Percentiles rank a stretch among this genome's conserved stretches.
These are phyloP conservation scores for Penicillium sp. DNA, from an alignment of 2,329 filamentous ascomycete genomes.

Conservation along the genomic window DNA sequence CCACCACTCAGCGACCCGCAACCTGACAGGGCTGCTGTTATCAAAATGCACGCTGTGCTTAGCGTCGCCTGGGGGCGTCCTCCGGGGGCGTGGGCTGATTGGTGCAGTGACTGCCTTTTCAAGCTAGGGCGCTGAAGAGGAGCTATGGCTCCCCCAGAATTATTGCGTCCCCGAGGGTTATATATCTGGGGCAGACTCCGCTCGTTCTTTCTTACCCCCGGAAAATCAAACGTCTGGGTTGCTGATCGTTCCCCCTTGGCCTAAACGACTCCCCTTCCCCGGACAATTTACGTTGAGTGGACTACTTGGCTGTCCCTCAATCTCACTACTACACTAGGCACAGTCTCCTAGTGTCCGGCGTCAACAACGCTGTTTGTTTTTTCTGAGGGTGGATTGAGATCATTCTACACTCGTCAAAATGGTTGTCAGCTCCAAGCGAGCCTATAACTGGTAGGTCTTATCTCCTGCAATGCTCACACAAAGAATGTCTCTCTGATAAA, in stretches of 20 bases:
- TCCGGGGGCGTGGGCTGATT: slow-evolving; percentile 18
- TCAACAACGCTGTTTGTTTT: not conserved
- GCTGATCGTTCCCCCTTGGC: not conserved
- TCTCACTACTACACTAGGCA: not conserved
- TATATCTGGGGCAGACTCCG: slow-evolving; percentile 24
- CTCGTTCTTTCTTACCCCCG: slow-evolving; percentile 7
- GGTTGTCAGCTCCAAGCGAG: slow-evolving; percentile 34
- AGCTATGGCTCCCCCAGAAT: slow-evolving; percentile 8
- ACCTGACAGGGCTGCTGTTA: slow-evolving; percentile 18
- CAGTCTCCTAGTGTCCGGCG: not conserved
- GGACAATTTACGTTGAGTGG: not conserved
- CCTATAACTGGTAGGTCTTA: slow-evolving; percentile 36
- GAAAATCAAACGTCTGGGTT: slow-evolving; percentile 8
- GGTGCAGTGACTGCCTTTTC: slow-evolving; percentile 16
- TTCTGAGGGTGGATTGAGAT: not conserved
- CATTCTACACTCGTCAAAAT: slow-evolving; percentile 21
- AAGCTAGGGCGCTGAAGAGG: slow-evolving; percentile 12
- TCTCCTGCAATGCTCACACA: not conserved
- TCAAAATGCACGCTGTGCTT: slow-evolving; percentile 27
- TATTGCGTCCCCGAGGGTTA: slow-evolving; percentile 6
- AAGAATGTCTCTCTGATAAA: not conserved
- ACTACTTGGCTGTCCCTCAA: not conserved
- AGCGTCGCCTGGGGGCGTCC: slow-evolving; percentile 22
- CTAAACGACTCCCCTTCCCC: not conserved
- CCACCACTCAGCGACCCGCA: slow-evolving; percentile 36